Evolutionary conservation across 2,329 filamentous ascomycete genomes (phyloP).

Genomic region (Penicillium hordei): DNA sequence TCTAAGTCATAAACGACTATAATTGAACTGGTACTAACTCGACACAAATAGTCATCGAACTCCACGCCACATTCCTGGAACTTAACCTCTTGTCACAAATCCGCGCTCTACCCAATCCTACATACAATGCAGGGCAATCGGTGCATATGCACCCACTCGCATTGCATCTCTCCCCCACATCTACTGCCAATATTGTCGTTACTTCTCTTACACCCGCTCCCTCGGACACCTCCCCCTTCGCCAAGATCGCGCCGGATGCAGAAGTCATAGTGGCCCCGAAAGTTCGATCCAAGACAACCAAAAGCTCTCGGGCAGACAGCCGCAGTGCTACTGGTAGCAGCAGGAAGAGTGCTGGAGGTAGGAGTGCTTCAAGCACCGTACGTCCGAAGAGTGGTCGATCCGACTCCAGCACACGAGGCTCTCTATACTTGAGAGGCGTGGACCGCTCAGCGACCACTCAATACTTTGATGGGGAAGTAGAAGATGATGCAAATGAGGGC

Average conservation of each 20-base stretch:
- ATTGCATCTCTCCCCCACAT: constrained; percentile 90
- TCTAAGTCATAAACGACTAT: constrained; percentile 3
- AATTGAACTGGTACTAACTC: constrained; percentile 8
- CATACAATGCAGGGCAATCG: constrained; percentile 56
- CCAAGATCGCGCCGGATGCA: constrained; percentile 88
- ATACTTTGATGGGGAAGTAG: constrained; percentile 72
- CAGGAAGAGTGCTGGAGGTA: constrained; percentile 67
- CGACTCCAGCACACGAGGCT: constrained; percentile 57
- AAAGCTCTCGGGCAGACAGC: constrained; percentile 66
- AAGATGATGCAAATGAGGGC: constrained; percentile 55
- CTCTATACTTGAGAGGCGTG: constrained; percentile 75
- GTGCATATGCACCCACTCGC: constrained; percentile 75
- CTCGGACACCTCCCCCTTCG: constrained; percentile 70
- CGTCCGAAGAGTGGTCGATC: constrained; percentile 58
- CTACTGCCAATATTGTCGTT: constrained; percentile 86
- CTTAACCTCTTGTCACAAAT: constrained; percentile 92
- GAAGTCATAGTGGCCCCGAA: constrained; percentile 98
- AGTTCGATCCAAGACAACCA: constrained; percentile 68
- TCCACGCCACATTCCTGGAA: constrained; percentile 94
- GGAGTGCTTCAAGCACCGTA: constrained; percentile 71
- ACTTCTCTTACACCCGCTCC: constrained; percentile 77
- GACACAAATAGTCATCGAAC: constrained; percentile 68
- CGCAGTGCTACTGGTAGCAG: constrained; percentile 78
- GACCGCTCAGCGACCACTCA: constrained; percentile 68
- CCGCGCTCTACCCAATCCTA: constrained; percentile 85